These are phyloP conservation scores for Misopates orontium DNA, from an alignment of 257 asterid species.

Conservation along the genomic window DNA sequence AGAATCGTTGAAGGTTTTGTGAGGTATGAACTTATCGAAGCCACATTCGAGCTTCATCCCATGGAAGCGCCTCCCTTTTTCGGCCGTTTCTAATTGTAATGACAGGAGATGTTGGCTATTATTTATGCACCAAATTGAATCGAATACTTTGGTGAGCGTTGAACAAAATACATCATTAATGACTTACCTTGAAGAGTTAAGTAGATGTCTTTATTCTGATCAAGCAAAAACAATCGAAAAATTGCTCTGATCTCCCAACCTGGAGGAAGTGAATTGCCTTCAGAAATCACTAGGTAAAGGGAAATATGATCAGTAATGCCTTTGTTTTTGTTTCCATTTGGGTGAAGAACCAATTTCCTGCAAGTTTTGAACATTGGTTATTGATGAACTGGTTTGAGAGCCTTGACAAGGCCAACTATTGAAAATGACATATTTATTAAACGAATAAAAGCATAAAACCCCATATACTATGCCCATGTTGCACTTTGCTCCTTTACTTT, in stretches of 20 bases:
- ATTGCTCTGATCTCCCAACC: slow-evolving; percentile 58
- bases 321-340: slow-evolving; percentile 67
- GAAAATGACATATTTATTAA: not conserved
- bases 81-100: slow-evolving; percentile 33
- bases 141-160: too few relatives aligned
- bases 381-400: not conserved
- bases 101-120: not conserved
- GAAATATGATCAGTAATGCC: slow-evolving; percentile 53
- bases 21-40: slow-evolving; percentile 57
- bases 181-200: slow-evolving; percentile 46
- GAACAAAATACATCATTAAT: too few relatives aligned
- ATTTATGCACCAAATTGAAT: too few relatives aligned
- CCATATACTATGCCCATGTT: too few relatives aligned
- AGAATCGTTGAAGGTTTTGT: slow-evolving; percentile 41
- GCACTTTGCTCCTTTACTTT: too few relatives aligned
- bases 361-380: not conserved
- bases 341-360: slow-evolving; percentile 70
- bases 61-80: slow-evolving; percentile 55
- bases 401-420: not conserved
- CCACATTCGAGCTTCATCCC: slow-evolving; percentile 56
- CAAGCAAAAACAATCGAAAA: slow-evolving; percentile 56
- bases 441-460: too few relatives aligned
- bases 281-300: slow-evolving; percentile 45
- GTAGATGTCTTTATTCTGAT: slow-evolving; percentile 64
- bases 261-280: slow-evolving; percentile 32